These are phyloP conservation scores for Colletotrichum zoysiae DNA, from an alignment of 2,329 filamentous ascomycete genomes.

Conservation along the genomic window DNA sequence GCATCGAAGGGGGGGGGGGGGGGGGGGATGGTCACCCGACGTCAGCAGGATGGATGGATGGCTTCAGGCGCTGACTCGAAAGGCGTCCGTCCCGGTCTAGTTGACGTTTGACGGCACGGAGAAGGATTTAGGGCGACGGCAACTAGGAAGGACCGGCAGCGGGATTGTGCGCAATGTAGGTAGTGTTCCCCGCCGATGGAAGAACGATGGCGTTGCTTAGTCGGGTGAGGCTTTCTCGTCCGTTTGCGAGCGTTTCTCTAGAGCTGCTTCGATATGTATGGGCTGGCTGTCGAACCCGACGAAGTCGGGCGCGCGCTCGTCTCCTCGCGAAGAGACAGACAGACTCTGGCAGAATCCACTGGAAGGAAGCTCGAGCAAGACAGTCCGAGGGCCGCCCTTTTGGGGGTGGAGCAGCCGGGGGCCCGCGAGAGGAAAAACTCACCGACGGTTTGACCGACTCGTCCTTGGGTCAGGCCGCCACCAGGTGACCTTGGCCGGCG, in stretches of 20 bases:
- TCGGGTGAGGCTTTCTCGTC: neutral
- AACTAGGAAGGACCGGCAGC: neutral
- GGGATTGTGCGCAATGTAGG: neutral
- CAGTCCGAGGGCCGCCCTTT: conserved; percentile 4
- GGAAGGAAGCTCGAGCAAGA: neutral
- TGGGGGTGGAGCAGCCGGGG: conserved; percentile 2
- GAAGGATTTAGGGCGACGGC: conserved; percentile 12
- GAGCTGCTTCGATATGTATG: neutral
- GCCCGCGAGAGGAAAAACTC: conserved; percentile 13
- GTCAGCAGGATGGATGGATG: neutral
- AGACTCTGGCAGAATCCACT: neutral
- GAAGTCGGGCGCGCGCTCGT: conserved; percentile 16
- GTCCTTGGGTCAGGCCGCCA: neutral
- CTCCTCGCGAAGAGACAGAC: neutral
- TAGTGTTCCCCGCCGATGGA: neutral
- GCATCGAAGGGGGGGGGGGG: neutral
- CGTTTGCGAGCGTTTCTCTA: neutral
- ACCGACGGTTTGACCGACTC: neutral
- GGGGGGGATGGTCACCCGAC: too few relatives aligned
- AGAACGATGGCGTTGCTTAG: neutral
- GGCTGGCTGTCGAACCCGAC: conserved; percentile 15
- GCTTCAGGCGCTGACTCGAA: neutral
- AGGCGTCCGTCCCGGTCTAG: too few relatives aligned
- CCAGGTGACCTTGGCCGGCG: conserved; percentile 24
- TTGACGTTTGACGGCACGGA: neutral